A percentile compares a stretch with the other conserved stretches of the same genome.
These are phyloP conservation scores for Maudiozyma barnettii DNA, from an alignment of 805 yeast genomes.

Conservation along the genomic window DNA sequence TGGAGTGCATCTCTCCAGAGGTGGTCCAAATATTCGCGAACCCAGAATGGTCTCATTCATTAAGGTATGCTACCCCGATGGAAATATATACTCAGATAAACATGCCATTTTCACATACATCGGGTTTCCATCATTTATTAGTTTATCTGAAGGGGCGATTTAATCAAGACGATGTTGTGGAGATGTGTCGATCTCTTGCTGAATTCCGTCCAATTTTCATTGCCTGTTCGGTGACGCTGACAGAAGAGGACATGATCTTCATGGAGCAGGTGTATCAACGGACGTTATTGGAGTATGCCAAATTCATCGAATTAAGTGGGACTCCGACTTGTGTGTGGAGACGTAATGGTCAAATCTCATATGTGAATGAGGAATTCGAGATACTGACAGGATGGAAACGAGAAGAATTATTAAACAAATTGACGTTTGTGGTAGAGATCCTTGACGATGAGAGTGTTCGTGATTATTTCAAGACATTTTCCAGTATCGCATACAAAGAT, in stretches of 20 bases:
- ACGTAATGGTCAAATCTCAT: conserved; percentile 89
- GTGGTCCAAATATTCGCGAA: conserved; percentile 13
- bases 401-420: conserved; percentile 54
- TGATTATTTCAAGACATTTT: conserved; percentile 79
- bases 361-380: conserved; percentile 90
- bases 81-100: conserved; percentile 70
- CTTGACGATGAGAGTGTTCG: conserved; percentile 82
- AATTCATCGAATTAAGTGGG: conserved; percentile 73
- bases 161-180: conserved; percentile 56
- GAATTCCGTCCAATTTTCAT: conserved; percentile 86
- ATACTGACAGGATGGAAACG: conserved; percentile 84
- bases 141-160: conserved; percentile 66
- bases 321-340: conserved; percentile 96
- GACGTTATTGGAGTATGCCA: conserved; percentile 79
- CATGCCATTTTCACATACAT: conserved; percentile 79
- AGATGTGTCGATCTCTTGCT: conserved; percentile 82
- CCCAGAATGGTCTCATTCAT: conserved; percentile 26
- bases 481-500: conserved; percentile 83
- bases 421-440: conserved; percentile 66
- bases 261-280: conserved; percentile 96
- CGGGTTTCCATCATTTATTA: conserved; percentile 78
- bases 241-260: conserved; percentile 85
- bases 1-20: conserved; percentile 20
- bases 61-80: conserved; percentile 51
- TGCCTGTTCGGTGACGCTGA: conserved; percentile 80